Evolutionary conservation across 1,139 yeast genomes (phyloP).

Genomic region (Candida glucosophila): DNA sequence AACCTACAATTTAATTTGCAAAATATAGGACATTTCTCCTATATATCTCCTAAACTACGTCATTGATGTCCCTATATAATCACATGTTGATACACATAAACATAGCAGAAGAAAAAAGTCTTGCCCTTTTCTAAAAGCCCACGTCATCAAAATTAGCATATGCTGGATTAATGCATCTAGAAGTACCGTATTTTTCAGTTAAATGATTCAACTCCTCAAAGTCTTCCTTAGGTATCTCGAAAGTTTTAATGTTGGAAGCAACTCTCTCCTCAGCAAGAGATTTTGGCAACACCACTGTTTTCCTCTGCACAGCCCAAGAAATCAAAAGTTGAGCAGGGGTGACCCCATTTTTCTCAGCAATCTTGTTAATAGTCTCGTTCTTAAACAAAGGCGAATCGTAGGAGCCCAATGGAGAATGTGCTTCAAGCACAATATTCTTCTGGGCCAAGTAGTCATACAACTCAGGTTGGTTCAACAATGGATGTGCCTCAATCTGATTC

Average conservation of each 20-base stretch:
- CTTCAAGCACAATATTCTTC: constrained; percentile 18
- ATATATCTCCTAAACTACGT: too few relatives aligned
- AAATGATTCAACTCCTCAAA: constrained; percentile 28
- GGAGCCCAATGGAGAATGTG: constrained; percentile 30
- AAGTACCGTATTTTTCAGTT: too few relatives aligned
- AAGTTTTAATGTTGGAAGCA: constrained; percentile 20
- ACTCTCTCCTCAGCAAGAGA: constrained; percentile 31
- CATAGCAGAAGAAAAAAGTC: too few relatives aligned
- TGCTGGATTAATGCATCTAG: too few relatives aligned
- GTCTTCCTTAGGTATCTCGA: constrained; percentile 36
- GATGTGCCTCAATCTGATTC: constrained; percentile 31
- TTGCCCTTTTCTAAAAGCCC: too few relatives aligned
- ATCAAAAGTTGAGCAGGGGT: constrained; percentile 25
- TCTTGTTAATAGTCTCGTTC: constrained; percentile 20
- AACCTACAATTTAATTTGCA: too few relatives aligned
- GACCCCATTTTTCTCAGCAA: constrained; percentile 24
- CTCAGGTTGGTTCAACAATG: constrained; percentile 30
- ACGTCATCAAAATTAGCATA: too few relatives aligned
- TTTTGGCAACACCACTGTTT: constrained; percentile 26
- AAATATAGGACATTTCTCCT: too few relatives aligned
- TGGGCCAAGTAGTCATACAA: constrained; percentile 19
- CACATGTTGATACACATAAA: too few relatives aligned
- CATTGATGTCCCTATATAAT: too few relatives aligned
- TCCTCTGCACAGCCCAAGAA: constrained; percentile 30
- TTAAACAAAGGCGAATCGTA: constrained; percentile 28